Base-by-base conservation (phyloP, 441 rosid species). In the Euphorbia celastroides region DNA sequence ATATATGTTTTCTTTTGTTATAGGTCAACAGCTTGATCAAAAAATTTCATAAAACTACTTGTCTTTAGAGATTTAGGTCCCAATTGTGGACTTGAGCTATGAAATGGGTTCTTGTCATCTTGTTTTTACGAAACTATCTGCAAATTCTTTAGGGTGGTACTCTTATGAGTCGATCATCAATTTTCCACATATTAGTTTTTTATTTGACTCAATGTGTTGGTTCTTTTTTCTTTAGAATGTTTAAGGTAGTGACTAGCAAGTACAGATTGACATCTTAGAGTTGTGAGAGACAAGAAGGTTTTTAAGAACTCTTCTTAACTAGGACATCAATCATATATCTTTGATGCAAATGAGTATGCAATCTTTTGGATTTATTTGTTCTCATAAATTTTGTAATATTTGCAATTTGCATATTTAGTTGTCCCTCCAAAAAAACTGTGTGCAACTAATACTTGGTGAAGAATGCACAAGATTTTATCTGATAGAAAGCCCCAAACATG, bases 261-360 rank as follows among this genome's bases (percentile, higher is more conserved):
- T 55, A 55, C 5, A 25, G 13, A 25, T 25, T 25, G 28, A 11
- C 59, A 55, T 5, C 32, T 55, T 25, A 25, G 59, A 55, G n/a
- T 48, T 19, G 46, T 48, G 27, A 48, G 64, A 19, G 51, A 32
- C 44, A 44, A 32, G 32, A 46, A 32, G 13, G 26, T 22, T 32
- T 10, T 58, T 55, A 22, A 22, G 60, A 34, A 60, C 19, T 38
- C 31, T 23, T 28, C 4, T 54, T 44, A 32, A 42, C 9, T 67
- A 12, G 31, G 60, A 42, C 44, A 28, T 64, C 13, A n/a, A 46
- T 8, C 46, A 46, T 14, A 46, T 58, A 7, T 12, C 20, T 7
- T 67, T 67, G 70, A 14, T 50, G 48, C 57, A 27, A 57, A 58
- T 44, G 64, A 19, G 23, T 44, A 42, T 27, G 22, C 7, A 1